Evolutionary conservation across 192 early-diverging fungal genomes (phyloP).

Genomic region (Coemansia sp.): DNA sequence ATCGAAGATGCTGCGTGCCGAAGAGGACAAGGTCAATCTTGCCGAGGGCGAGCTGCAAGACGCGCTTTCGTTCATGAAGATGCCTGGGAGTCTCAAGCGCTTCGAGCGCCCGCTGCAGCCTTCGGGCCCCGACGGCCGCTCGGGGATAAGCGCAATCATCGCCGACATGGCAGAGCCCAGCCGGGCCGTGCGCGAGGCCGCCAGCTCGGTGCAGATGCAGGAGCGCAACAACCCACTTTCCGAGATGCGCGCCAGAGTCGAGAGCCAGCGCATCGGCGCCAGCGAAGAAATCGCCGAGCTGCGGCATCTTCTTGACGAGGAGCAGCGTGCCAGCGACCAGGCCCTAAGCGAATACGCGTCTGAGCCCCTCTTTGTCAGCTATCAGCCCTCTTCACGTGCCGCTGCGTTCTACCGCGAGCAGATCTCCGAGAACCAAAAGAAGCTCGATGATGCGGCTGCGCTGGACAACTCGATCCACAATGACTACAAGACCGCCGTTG

Average conservation of each 20-base stretch:
- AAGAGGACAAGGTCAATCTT: constrained; percentile 72
- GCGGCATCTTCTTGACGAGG: constrained; percentile 72
- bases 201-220: constrained; percentile 58
- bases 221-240: constrained; percentile 56
- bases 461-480: constrained; percentile 61
- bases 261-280: constrained; percentile 63
- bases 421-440: constrained; percentile 66
- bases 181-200: constrained; percentile 60
- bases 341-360: constrained; percentile 76
- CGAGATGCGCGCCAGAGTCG: constrained; percentile 61
- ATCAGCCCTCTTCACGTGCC: constrained; percentile 71
- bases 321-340: constrained; percentile 79
- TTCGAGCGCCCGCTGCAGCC: constrained; percentile 61
- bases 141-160: constrained; percentile 20
- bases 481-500: constrained; percentile 40
- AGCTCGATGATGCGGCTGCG: constrained; percentile 70
- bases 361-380: constrained; percentile 66
- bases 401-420: constrained; percentile 77
- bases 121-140: constrained; percentile 20
- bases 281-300: constrained; percentile 65
- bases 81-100: constrained; percentile 72
- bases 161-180: constrained; percentile 60
- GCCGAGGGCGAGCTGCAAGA: constrained; percentile 83
- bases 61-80: constrained; percentile 82
- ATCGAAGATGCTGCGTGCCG: too few relatives aligned